phyloP scores from a whole-genome alignment of 768 basidiomycete genomes.

The Erythrobasidium yunnanense region DNA sequence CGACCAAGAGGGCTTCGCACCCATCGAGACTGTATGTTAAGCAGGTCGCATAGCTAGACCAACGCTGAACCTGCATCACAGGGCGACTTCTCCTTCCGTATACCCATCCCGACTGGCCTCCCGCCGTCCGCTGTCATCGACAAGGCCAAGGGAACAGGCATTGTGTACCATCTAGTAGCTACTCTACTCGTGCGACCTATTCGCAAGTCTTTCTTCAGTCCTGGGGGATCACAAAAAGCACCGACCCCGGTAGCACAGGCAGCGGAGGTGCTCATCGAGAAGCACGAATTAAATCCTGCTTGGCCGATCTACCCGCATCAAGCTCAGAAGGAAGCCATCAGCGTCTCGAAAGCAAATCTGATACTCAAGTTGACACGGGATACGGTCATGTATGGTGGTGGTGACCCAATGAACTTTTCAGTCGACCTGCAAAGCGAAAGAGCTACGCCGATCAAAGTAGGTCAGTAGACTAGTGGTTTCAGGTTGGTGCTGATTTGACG shows the following conservation, averaged over 20 bases:
- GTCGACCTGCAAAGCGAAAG: conserved; percentile 19
- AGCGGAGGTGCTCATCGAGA: conserved; percentile 12
- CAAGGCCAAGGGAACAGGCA: conserved; percentile 18
- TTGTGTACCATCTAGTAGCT: conserved; percentile 20
- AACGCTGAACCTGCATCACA: background rate
- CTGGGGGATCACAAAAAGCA: background rate
- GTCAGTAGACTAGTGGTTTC: background rate
- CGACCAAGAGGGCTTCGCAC: conserved; percentile 12
- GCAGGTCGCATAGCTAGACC: background rate
- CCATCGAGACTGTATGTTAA: conserved; percentile 8
- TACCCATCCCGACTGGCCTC: conserved; percentile 22
- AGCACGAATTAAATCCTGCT: conserved; percentile 19
- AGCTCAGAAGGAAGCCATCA: background rate
- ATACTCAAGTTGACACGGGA: background rate
- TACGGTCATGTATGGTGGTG: conserved; percentile 15
- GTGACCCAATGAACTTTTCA: background rate
- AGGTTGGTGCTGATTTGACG: background rate
- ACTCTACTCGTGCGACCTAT: background rate
- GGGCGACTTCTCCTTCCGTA: conserved; percentile 16
- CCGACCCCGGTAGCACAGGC: conserved; percentile 1
- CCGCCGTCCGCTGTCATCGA: conserved; percentile 12
- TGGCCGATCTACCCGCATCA: conserved; percentile 21
- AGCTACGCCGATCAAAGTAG: conserved; percentile 4
- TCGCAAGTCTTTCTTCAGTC: conserved; percentile 1
- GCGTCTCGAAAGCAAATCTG: background rate